These are phyloP conservation scores for Calonectria pseudoreteaudii DNA, from an alignment of 2,329 filamentous ascomycete genomes.

Conservation along the genomic window DNA sequence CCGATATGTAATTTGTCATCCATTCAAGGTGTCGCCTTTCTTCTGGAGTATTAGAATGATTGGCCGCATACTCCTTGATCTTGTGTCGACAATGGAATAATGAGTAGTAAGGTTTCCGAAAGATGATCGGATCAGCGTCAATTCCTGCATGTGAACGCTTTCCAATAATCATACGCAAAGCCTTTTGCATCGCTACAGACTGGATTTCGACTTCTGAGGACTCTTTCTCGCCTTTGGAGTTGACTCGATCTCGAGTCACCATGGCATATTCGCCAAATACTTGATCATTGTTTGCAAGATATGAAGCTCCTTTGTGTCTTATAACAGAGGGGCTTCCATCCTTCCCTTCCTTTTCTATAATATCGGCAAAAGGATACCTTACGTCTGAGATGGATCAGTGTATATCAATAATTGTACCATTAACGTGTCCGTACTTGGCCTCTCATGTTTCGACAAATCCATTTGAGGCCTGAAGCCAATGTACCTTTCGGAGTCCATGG, in stretches of 20 bases:
- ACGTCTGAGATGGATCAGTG: neutral
- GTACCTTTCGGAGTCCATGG: neutral
- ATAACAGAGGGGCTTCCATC: neutral
- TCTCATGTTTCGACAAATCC: neutral
- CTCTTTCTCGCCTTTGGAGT: neutral
- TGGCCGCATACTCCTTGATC: neutral
- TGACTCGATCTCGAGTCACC: neutral
- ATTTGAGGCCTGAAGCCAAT: neutral
- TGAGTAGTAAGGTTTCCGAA: neutral
- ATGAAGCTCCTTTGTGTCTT: neutral
- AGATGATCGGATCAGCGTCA: neutral
- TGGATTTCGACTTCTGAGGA: neutral
- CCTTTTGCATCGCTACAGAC: neutral
- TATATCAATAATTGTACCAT: neutral
- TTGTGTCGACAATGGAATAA: neutral
- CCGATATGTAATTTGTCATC: neutral
- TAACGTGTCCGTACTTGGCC: neutral
- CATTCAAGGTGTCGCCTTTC: neutral
- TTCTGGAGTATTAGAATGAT: neutral
- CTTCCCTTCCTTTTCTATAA: neutral
- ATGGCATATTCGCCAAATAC: neutral
- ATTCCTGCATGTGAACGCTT: neutral
- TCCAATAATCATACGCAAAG: neutral
- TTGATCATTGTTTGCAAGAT: neutral
- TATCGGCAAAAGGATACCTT: neutral